Base-by-base conservation (phyloP, 768 basidiomycete species). In the Leccinellum albellum region DNA sequence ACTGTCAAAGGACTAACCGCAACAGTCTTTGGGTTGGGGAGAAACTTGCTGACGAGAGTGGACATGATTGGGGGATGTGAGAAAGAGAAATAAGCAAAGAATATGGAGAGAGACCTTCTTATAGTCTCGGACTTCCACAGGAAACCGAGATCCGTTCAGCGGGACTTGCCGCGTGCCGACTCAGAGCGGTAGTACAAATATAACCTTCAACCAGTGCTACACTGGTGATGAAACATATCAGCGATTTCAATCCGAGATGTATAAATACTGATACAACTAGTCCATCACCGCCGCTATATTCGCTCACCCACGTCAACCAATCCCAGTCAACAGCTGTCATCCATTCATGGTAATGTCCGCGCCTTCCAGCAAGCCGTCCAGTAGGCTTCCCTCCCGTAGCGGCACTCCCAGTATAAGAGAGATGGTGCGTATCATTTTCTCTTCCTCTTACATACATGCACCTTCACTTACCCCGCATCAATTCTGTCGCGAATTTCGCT, bases 1-100 rank as follows among this genome's bases (percentile, higher is more conserved):
- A 23, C 33, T 31, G 40, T 15, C 37, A n/a, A 13, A 44, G 13
- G n/a, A 82, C 91, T 73, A 69, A 94, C 93, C 50, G 89, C 90
- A 37, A 84, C 79, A 0, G 89, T 92, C 75, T 83, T 86, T 33
- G 91, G 90, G 55, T 87, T 75, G 3, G 76, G 66, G 49, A 74
- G 60, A 46, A 72, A 72, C 56, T 71, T 69, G 61, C 51, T 70
- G 33, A n/a, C 20, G 24, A 59, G 63, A 0, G 56, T 24, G 26
- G 65, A 58, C 73, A 74, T 74, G 57, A 23, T 33, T 3, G 45
- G 3, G 15, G 47, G 15, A 3, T 7, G 48, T 20, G 24, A 6
- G 23, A 26, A 6, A 47, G 46, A 9, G 26, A 12, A 17, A n/a
- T 21, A 40, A 40, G 49, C 7, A 14, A 23, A 14, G 48, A 13